Percentiles rank a stretch among this genome's conserved stretches.
phyloP scores from a whole-genome alignment of 257 asterid genomes.

The Marsdenia floribunda region DNA sequence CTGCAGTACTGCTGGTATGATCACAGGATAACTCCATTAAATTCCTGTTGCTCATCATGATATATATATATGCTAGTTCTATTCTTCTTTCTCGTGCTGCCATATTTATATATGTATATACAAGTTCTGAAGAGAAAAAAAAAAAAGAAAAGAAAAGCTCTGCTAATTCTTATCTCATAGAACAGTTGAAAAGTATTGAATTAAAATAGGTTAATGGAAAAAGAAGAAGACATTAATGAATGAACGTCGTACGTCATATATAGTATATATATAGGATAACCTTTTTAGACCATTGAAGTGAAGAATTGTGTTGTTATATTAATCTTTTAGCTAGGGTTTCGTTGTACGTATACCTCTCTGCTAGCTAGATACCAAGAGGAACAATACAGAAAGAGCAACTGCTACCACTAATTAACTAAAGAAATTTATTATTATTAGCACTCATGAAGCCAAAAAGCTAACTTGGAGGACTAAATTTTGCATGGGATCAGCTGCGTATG shows the following conservation, averaged over 20 bases:
- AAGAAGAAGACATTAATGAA: constrained; percentile 7
- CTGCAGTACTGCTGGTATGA: neutral
- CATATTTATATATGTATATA: neutral
- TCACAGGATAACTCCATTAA: constrained; percentile 1
- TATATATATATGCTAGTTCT: neutral
- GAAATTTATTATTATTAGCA: neutral
- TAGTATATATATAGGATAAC: neutral
- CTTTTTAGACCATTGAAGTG: constrained; percentile 18
- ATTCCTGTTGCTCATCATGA: neutral
- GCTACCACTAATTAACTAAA: constrained; percentile 32
- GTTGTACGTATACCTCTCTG: constrained; percentile 22
- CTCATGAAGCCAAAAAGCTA: no score
- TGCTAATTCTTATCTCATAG: constrained; percentile 22
- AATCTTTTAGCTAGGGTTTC: constrained; percentile 10
- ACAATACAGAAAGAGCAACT: constrained; percentile 53
- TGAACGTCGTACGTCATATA: neutral
- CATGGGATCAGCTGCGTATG: neutral
- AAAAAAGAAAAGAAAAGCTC: neutral
- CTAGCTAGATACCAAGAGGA: constrained; percentile 38
- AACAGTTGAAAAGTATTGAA: constrained; percentile 36
- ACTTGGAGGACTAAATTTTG: neutral
- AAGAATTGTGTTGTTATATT: constrained; percentile 1
- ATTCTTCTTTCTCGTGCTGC: constrained; percentile 1
- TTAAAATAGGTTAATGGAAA: neutral
- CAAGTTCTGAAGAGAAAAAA: no score